These are phyloP conservation scores for Thalassia testudinum DNA, from an alignment of 116 monocot genomes.

Conservation along the genomic window DNA sequence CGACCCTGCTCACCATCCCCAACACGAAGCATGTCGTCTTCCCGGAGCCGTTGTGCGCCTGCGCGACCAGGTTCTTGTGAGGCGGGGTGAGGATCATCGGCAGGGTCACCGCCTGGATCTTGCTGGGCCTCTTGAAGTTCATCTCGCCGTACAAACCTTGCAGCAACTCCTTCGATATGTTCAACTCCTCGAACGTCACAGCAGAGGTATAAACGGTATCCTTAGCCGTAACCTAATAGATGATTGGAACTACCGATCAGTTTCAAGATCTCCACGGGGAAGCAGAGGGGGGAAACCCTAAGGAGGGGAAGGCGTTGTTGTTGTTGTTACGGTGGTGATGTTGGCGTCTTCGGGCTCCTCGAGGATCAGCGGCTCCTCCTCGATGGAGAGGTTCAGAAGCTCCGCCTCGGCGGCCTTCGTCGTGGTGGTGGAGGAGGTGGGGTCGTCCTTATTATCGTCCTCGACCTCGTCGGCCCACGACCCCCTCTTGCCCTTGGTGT, in stretches of 20 bases:
- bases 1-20: slow-evolving; percentile 89
- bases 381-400: neutral
- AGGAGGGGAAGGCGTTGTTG: no score
- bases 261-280: no score
- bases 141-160: slow-evolving; percentile 93
- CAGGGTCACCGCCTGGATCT: slow-evolving; percentile 87
- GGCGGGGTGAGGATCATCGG: slow-evolving; percentile 98
- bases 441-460: neutral
- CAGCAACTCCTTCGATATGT: slow-evolving; percentile 51
- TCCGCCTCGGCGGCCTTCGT: neutral
- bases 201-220: slow-evolving; percentile 76
- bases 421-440: neutral
- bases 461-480: neutral
- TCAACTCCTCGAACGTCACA: slow-evolving; percentile 71
- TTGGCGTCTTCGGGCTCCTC: slow-evolving; percentile 65
- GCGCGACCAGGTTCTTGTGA: slow-evolving; percentile 78
- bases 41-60: slow-evolving; percentile 96
- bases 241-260: no score
- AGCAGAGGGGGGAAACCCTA: no score
- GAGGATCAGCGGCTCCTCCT: slow-evolving; percentile 24
- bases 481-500: no score
- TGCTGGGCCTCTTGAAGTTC: slow-evolving; percentile 83
- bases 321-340: slow-evolving; percentile 47
- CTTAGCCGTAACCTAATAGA: slow-evolving; percentile 56
- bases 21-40: slow-evolving; percentile 98